Percentiles rank a stretch among this genome's conserved stretches.
These are phyloP conservation scores for Amanita jacksonii DNA, from an alignment of 768 basidiomycete genomes.

Conservation along the genomic window DNA sequence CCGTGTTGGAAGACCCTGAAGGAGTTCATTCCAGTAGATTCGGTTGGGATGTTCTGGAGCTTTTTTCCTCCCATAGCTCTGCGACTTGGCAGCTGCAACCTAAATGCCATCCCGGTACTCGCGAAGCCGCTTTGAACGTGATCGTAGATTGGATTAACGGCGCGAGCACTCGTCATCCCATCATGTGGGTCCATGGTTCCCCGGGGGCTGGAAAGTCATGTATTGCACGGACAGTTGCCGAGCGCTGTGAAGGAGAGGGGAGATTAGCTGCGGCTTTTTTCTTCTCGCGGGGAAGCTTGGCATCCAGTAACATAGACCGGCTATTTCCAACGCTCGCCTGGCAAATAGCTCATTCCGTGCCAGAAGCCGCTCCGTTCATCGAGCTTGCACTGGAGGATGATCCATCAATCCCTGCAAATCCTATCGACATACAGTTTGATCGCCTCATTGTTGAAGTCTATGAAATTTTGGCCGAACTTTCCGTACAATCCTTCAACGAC, in stretches of 20 bases:
- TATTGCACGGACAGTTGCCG: neutral
- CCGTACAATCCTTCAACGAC: neutral
- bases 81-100: neutral
- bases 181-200: neutral
- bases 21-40: too few relatives aligned
- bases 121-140: neutral
- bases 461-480: neutral
- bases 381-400: neutral
- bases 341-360: neutral
- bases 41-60: too few relatives aligned
- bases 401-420: neutral
- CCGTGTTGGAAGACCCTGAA: too few relatives aligned
- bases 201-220: neutral
- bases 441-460: neutral
- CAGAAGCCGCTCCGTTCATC: neutral
- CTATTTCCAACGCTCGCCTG: neutral
- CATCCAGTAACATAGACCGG: neutral
- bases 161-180: neutral
- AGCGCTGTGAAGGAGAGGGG: neutral
- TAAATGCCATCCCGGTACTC: constrained; percentile 1
- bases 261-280: neutral
- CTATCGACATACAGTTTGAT: neutral
- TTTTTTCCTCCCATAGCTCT: too few relatives aligned
- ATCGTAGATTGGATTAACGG: neutral
- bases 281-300: neutral